Base-by-base conservation (phyloP, 208 protist species). In the Trypanosoma vivax region DNA sequence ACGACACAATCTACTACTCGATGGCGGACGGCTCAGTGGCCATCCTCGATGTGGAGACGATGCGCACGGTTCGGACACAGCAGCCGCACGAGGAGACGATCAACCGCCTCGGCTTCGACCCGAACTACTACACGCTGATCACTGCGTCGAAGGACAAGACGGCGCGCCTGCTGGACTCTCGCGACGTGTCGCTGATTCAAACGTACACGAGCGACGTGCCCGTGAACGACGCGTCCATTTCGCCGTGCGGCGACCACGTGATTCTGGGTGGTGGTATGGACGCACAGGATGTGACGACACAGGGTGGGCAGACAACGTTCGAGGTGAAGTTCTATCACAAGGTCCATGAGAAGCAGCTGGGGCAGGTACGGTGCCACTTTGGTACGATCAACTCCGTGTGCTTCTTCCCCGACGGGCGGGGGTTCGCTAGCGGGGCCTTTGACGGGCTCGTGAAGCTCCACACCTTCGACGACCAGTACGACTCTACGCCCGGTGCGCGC, bases 251-350 rank as follows among this genome's bases (percentile, higher is more conserved):
- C 18, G 76, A 93, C 60, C 91, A 95, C 69, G 65, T 98, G 23
- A 80, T 99, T 35, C 53, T 99, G 31, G 97, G 94, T 30, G 98
- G 97, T 70, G 97, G 98, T 74, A 95, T 98, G 72, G 93, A 98
- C 18, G 96, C 97, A 2, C 78, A 76, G 29, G 70, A 84, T 52
- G 97, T 99, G 40, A 99, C 98, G 5, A 96, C 95, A 10, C 55
- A 79, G 51, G 79, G 79, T 50, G 76, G 89, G 31, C 67, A 79
- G 34, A 90, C 88, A 50, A 95, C 90, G 46, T 99, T 99, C 67
- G 90, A 98, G 60, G 92, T 94, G 31, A 90, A 92, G 65, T 97
- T 99, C 65, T 98, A 84, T 76, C 95, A 99, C 78, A 95, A 94
- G 58, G 79, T 94, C 50, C 84, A 87, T 70, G 96, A 95, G 61